Evolutionary conservation across 2,329 filamentous ascomycete genomes (phyloP).

Genomic region (Apiospora aurea): DNA sequence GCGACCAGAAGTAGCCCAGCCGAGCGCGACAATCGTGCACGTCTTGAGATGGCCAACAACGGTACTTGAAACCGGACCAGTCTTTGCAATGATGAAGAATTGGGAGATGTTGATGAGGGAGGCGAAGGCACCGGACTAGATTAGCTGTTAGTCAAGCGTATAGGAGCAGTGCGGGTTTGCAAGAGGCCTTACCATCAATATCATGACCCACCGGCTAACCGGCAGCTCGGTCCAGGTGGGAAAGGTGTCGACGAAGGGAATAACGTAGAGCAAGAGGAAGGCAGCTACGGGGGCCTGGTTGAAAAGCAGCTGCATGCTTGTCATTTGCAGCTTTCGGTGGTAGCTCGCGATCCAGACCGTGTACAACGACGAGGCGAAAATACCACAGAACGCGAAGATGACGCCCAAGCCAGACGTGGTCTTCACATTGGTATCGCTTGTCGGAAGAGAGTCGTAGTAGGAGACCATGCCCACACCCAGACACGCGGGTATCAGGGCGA

Average conservation of each 20-base stretch:
- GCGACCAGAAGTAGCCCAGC: constrained; percentile 65
- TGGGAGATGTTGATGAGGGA: constrained; percentile 70
- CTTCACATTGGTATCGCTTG: constrained; percentile 55
- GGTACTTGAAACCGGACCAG: constrained; percentile 69
- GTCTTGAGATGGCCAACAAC: constrained; percentile 73
- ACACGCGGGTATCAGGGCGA: constrained; percentile 67
- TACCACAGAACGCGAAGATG: constrained; percentile 68
- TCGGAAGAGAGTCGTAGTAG: constrained; percentile 70
- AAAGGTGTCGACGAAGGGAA: constrained; percentile 70
- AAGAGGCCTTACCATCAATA: constrained; percentile 58
- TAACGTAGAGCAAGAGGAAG: constrained; percentile 68
- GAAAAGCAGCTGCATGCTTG: constrained; percentile 73
- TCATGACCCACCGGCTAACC: constrained; percentile 62
- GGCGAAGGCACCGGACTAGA: constrained; percentile 67
- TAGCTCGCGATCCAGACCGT: constrained; percentile 74
- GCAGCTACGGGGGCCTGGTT: constrained; percentile 72
- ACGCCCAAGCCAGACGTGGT: constrained; percentile 66
- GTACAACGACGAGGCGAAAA: constrained; percentile 71
- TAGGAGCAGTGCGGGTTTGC: neutral
- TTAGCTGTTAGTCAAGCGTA: constrained; percentile 30
- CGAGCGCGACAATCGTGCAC: constrained; percentile 68
- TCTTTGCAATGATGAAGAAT: constrained; percentile 68
- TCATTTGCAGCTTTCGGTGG: constrained; percentile 69
- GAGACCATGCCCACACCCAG: constrained; percentile 70
- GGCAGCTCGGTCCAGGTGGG: constrained; percentile 62